A percentile compares a stretch with the other conserved stretches of the same genome.
Evolutionary conservation across 257 asterid species (phyloP).

Genomic region (Oldenlandia corymbosa): DNA sequence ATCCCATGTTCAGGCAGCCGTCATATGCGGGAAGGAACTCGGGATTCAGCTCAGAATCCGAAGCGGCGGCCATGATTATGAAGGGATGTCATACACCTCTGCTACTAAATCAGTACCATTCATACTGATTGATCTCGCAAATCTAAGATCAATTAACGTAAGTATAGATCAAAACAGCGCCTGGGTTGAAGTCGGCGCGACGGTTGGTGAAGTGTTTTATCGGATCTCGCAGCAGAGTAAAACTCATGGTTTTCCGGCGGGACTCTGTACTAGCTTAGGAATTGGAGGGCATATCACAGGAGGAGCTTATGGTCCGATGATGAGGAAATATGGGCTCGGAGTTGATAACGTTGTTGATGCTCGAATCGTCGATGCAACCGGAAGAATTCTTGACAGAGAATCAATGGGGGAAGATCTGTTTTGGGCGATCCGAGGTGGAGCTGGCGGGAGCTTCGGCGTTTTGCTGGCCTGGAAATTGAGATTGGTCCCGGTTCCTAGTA

Average conservation of each 20-base stretch:
- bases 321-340: conserved; percentile 18
- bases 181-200: conserved; percentile 23
- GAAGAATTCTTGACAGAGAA: conserved; percentile 7
- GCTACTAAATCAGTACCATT: conserved; percentile 7
- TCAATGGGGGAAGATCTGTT: conserved; percentile 15
- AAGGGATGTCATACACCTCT: conserved; percentile 14
- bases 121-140: neutral
- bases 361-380: conserved; percentile 13
- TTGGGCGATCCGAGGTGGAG: conserved; percentile 16
- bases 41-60: conserved; percentile 7
- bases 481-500: conserved; percentile 8
- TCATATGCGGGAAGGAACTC: neutral
- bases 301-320: conserved; percentile 19
- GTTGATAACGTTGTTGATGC: conserved; percentile 20
- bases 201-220: conserved; percentile 23
- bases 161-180: conserved; percentile 12
- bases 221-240: conserved; percentile 15
- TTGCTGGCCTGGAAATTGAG: conserved; percentile 8
- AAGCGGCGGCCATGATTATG: conserved; percentile 11
- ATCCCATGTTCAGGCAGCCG: conserved; percentile 25
- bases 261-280: conserved; percentile 9
- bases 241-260: conserved; percentile 20
- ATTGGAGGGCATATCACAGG: conserved; percentile 13
- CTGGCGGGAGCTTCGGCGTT: conserved; percentile 14
- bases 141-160: conserved; percentile 13